These are phyloP conservation scores for Cytospora mali DNA, from an alignment of 2,329 filamentous ascomycete species.

Conservation along the genomic window DNA sequence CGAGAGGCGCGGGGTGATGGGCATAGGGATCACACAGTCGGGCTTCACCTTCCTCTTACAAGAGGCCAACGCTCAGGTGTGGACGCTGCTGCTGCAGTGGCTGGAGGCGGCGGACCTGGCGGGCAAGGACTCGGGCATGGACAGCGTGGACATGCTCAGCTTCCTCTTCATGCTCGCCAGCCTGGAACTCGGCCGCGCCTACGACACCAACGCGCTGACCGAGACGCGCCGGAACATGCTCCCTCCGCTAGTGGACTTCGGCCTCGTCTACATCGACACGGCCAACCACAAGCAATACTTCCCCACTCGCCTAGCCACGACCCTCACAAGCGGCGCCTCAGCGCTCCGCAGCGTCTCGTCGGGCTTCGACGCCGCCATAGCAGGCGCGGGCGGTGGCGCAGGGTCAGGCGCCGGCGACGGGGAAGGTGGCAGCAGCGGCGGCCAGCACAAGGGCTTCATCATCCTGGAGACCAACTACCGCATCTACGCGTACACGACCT, in stretches of 20 bases:
- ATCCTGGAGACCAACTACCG: slow-evolving; percentile 98
- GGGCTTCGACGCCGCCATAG: slow-evolving; percentile 67
- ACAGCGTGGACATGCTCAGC: slow-evolving; percentile 89
- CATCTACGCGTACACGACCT: slow-evolving; percentile 94
- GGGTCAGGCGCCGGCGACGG: slow-evolving; percentile 70
- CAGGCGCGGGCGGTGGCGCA: slow-evolving; percentile 58
- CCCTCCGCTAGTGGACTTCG: slow-evolving; percentile 88
- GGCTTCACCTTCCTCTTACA: slow-evolving; percentile 95
- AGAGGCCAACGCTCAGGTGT: slow-evolving; percentile 94
- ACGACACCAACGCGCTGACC: slow-evolving; percentile 83
- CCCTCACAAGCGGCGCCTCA: slow-evolving; percentile 75
- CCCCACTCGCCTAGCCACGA: slow-evolving; percentile 91
- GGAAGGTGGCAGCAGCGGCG: slow-evolving; percentile 44
- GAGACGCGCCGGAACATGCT: slow-evolving; percentile 84
- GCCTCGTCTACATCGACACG: slow-evolving; percentile 77
- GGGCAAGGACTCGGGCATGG: slow-evolving; percentile 58
- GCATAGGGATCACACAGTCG: slow-evolving; percentile 81
- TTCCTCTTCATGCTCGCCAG: slow-evolving; percentile 96
- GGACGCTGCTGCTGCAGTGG: slow-evolving; percentile 92
- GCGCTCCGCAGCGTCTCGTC: slow-evolving; percentile 71
- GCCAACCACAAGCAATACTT: slow-evolving; percentile 69
- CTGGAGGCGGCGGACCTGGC: slow-evolving; percentile 73
- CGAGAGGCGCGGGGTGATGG: slow-evolving; percentile 49
- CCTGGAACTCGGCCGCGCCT: slow-evolving; percentile 87
- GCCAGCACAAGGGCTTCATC: slow-evolving; percentile 74